These are phyloP conservation scores for Neofusicoccum ribis DNA, from an alignment of 2,329 filamentous ascomycete species.

Conservation along the genomic window DNA sequence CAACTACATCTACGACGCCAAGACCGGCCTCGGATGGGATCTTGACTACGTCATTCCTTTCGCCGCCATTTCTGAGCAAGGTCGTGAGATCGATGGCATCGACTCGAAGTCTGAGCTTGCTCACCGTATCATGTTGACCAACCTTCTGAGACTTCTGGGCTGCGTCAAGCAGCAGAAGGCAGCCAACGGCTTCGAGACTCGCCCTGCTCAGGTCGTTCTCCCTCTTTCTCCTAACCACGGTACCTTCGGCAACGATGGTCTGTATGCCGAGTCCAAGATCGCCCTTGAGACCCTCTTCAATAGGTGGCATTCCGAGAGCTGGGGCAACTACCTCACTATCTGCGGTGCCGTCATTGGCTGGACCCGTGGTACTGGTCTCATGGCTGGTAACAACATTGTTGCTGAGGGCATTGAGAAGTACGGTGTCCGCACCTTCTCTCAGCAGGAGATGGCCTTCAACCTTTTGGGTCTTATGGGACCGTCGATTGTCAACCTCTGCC, in stretches of 20 bases:
- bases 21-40: slow-evolving; percentile 97
- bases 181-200: slow-evolving; percentile 84
- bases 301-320: slow-evolving; percentile 96
- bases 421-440: slow-evolving; percentile 96
- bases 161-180: slow-evolving; percentile 89
- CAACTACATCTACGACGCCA: slow-evolving; percentile 94
- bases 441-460: slow-evolving; percentile 99
- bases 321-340: slow-evolving; percentile 96
- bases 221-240: slow-evolving; percentile 97
- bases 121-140: slow-evolving; percentile 98
- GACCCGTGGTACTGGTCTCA: slow-evolving; percentile 97
- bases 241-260: slow-evolving; percentile 94
- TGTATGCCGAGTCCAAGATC: slow-evolving; percentile 98
- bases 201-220: slow-evolving; percentile 93
- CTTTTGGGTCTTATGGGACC: slow-evolving; percentile 94
- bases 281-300: slow-evolving; percentile 97
- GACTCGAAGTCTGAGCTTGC: slow-evolving; percentile 98
- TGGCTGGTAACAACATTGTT: slow-evolving; percentile 97
- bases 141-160: slow-evolving; percentile 87
- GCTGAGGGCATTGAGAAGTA: slow-evolving; percentile 96
- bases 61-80: slow-evolving; percentile 95
- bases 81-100: slow-evolving; percentile 93
- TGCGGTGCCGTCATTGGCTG: slow-evolving; percentile 98
- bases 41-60: slow-evolving; percentile 95
- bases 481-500: slow-evolving; percentile 90